These are phyloP conservation scores for Arabidopsis suecica DNA, from an alignment of 345 rosid genomes.

Conservation along the genomic window DNA sequence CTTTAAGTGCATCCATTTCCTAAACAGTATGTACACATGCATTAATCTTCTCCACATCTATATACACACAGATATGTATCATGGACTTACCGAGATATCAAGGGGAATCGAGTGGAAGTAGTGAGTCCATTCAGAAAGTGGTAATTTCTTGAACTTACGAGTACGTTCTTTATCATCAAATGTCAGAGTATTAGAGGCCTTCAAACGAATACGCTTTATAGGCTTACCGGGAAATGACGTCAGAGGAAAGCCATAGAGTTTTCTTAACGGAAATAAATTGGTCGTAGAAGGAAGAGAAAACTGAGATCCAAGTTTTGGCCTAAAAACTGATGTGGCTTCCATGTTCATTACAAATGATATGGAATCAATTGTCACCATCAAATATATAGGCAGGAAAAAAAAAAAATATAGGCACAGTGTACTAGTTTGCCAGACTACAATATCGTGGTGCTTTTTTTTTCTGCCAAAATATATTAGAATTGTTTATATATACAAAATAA, in stretches of 20 bases:
- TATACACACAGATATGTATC: not conserved
- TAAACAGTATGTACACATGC: not conserved
- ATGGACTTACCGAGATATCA: not conserved
- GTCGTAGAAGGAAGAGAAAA: not conserved
- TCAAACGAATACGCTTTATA: not conserved
- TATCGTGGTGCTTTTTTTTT: too few species aligned
- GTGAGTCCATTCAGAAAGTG: slow-evolving; percentile 8
- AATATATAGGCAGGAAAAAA: too few species aligned
- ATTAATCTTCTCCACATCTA: not conserved
- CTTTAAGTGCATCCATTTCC: slow-evolving; percentile 26
- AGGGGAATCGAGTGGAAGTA: not conserved
- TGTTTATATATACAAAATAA: too few species aligned
- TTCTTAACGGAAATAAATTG: not conserved
- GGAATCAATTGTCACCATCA: not conserved
- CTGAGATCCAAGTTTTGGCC: slow-evolving; percentile 6
- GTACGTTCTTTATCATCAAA: not conserved
- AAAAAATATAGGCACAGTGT: too few species aligned
- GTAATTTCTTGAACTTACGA: not conserved
- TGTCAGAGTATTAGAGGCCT: not conserved
- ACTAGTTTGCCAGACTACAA: too few species aligned
- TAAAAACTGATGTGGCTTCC: not conserved
- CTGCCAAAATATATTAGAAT: too few species aligned
- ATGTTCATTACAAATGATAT: not conserved
- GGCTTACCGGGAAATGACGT: not conserved
- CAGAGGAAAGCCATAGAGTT: not conserved